Evolutionary conservation across 768 basidiomycete genomes (phyloP).

Genomic region (Multifurca ochricompacta): DNA sequence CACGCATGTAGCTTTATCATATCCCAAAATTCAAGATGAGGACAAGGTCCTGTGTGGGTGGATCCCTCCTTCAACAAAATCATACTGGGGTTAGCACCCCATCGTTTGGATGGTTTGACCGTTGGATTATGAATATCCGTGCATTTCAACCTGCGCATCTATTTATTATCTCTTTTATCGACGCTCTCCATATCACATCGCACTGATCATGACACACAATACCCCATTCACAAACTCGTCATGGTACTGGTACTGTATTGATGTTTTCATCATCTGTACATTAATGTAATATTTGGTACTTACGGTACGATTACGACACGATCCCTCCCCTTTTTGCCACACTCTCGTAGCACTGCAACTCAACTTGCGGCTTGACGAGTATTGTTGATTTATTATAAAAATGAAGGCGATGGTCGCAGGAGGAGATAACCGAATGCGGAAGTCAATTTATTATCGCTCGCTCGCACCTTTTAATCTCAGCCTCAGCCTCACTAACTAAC

Average conservation of each 20-base stretch:
- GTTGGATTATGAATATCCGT: conserved; percentile 14
- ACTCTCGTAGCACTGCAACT: conserved; percentile 24
- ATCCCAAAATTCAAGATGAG: conserved; percentile 1
- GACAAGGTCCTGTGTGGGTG: neutral
- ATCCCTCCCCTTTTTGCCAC: conserved; percentile 1
- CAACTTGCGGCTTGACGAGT: conserved; percentile 27
- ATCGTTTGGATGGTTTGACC: conserved; percentile 1
- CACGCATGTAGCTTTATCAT: conserved; percentile 5
- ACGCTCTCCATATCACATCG: neutral
- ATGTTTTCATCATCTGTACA: conserved; percentile 4
- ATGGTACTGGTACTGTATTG: neutral
- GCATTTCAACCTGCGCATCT: conserved; percentile 29
- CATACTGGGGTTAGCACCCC: neutral
- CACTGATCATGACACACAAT: neutral
- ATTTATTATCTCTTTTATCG: conserved; percentile 13
- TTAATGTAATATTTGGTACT: neutral
- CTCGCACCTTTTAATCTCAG: neutral
- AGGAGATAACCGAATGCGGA: neutral
- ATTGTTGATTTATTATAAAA: conserved; percentile 13
- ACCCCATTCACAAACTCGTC: conserved; percentile 1
- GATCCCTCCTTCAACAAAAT: neutral
- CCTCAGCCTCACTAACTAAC: neutral
- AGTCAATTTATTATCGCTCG: neutral
- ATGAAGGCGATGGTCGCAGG: neutral
- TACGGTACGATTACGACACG: conserved; percentile 13